A percentile compares a stretch with the other conserved stretches of the same genome.
Evolutionary conservation across 176 grass and related monocot genomes (phyloP).

Genomic region (Bromus sterilis): DNA sequence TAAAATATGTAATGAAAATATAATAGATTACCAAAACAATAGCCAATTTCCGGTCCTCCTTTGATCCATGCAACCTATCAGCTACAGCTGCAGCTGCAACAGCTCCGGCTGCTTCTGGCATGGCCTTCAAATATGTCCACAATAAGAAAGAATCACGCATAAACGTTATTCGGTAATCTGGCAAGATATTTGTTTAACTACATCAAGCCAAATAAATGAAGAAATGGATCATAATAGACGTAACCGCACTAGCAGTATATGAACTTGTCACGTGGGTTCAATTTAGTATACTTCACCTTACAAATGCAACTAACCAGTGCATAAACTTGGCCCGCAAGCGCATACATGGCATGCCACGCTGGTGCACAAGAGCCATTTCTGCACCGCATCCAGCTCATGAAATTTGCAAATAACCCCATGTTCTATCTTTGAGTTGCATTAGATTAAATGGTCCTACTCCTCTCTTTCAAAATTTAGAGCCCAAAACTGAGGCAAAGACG

Average conservation of each 20-base stretch:
- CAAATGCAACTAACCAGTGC: neutral
- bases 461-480: neutral
- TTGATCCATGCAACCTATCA: constrained; percentile 83
- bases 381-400: neutral
- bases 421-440: neutral
- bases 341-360: neutral
- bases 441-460: neutral
- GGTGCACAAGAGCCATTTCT: neutral
- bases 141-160: constrained; percentile 25
- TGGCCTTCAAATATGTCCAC: constrained; percentile 52
- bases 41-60: constrained; percentile 79
- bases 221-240: neutral
- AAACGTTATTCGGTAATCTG: neutral
- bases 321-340: neutral
- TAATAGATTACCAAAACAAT: constrained; percentile 77
- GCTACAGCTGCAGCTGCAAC: constrained; percentile 95
- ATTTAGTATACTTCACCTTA: neutral
- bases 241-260: neutral
- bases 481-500: neutral
- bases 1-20: neutral
- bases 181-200: constrained; percentile 6
- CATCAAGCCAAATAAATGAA: neutral
- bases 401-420: neutral
- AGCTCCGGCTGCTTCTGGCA: constrained; percentile 95
- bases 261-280: neutral